Percentiles rank a stretch among this genome's conserved stretches.
Conservation (phyloP, 768 basidiomycete genomes). For the Leccinum barrowsii region DNA sequence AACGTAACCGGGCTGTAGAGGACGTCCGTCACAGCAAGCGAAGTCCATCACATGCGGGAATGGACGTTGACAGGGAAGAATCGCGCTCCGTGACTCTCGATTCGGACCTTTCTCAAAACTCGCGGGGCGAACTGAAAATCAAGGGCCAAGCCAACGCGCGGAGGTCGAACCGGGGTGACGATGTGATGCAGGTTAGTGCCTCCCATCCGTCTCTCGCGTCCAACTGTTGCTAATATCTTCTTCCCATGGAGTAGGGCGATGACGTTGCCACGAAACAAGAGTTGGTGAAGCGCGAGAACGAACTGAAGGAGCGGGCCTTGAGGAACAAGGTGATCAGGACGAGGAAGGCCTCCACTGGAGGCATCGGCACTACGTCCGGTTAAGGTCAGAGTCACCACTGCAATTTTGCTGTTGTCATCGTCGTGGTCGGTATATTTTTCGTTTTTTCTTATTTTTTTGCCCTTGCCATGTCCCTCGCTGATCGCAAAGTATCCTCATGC, state of each 20-base stretch:
- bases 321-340: constrained; percentile 80
- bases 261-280: constrained; percentile 35
- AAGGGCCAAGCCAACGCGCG: constrained; percentile 64
- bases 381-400: constrained; percentile 6
- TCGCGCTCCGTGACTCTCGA: constrained; percentile 24
- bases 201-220: constrained; percentile 3
- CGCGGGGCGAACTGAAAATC: constrained; percentile 61
- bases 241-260: constrained; percentile 20
- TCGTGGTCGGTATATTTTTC: constrained; percentile 2
- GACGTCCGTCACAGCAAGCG: constrained; percentile 24
- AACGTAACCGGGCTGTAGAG: constrained; percentile 17
- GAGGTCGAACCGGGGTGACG: constrained; percentile 53
- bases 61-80: constrained; percentile 25
- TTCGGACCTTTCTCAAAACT: constrained; percentile 30
- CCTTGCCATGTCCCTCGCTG: constrained; percentile 15
- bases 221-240: constrained; percentile 4
- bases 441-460: constrained; percentile 18
- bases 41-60: constrained; percentile 22
- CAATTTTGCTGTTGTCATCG: neutral
- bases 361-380: constrained; percentile 16
- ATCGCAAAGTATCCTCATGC: constrained; percentile 15
- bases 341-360: constrained; percentile 44
- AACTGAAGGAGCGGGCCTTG: constrained; percentile 76
- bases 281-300: constrained; percentile 68
- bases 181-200: constrained; percentile 27